phyloP scores from a whole-genome alignment of 768 basidiomycete species.

The Mycena venus region DNA sequence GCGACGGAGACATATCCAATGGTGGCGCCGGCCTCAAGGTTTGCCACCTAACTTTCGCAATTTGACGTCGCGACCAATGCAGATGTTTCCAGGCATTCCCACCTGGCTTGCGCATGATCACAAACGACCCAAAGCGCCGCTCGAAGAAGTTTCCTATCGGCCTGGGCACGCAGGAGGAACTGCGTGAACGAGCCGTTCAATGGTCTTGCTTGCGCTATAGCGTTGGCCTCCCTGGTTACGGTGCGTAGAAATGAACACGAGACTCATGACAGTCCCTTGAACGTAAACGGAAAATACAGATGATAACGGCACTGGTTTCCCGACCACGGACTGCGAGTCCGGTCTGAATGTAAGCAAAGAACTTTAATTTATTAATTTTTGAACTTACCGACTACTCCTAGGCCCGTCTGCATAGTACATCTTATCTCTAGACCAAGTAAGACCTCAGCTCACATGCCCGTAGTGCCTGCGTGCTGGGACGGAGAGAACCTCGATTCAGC shows the following conservation, averaged over 20 bases:
- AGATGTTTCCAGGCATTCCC: constrained; percentile 50
- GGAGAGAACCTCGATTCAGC: constrained; percentile 57
- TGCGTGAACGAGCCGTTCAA: constrained; percentile 54
- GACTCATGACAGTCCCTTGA: too few species aligned
- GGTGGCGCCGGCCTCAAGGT: too few species aligned
- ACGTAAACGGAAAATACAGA: too few species aligned
- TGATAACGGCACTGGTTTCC: too few species aligned
- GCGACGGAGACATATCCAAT: constrained; percentile 50
- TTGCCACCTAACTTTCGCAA: background rate
- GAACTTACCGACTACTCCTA: background rate
- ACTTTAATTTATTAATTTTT: constrained; percentile 11
- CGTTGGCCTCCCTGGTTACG: too few species aligned
- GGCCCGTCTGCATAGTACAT: constrained; percentile 50
- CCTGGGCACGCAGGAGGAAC: constrained; percentile 53
- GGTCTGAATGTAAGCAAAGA: too few species aligned
- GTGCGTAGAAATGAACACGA: background rate
- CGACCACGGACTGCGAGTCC: constrained; percentile 58
- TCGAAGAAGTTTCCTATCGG: constrained; percentile 76
- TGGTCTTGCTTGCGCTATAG: constrained; percentile 57
- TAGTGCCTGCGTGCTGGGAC: constrained; percentile 52
- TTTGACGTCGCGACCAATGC: constrained; percentile 47
- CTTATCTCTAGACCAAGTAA: too few species aligned
- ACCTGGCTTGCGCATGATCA: too few species aligned
- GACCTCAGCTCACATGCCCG: too few species aligned
- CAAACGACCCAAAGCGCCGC: constrained; percentile 70